phyloP scores from a whole-genome alignment of 73 alveolate species.

The Loxodes magnus region DNA sequence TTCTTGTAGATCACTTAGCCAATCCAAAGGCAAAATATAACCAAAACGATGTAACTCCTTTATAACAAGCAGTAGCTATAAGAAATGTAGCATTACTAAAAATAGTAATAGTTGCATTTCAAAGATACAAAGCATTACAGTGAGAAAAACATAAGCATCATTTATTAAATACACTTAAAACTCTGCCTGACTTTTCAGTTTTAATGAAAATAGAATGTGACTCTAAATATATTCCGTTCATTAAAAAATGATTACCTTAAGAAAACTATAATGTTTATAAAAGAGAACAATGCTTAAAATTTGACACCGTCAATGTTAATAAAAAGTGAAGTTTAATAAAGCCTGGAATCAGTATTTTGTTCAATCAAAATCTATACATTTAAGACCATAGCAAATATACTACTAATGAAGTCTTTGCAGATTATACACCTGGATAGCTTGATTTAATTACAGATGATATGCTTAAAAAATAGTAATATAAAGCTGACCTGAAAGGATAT shows the following conservation, averaged over 20 bases:
- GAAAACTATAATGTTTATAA: constrained; percentile 36
- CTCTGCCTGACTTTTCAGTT: constrained; percentile 34
- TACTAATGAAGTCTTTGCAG: too few species aligned
- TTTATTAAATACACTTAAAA: constrained; percentile 20
- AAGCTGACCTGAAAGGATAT: too few species aligned
- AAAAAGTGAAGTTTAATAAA: too few species aligned
- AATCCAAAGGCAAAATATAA: constrained; percentile 33
- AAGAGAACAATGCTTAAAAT: constrained; percentile 20
- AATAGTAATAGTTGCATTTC: constrained; percentile 1
- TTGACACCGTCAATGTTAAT: constrained; percentile 29
- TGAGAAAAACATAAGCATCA: constrained; percentile 17
- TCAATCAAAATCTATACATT: too few species aligned
- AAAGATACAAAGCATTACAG: constrained; percentile 2
- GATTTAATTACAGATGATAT: too few species aligned
- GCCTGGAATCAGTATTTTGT: too few species aligned
- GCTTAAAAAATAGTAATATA: too few species aligned
- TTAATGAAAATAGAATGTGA: constrained; percentile 37
- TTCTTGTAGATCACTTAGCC: constrained; percentile 44
- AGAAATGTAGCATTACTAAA: background rate
- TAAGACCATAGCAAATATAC: too few species aligned
- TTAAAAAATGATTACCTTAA: constrained; percentile 28
- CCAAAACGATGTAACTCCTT: background rate
- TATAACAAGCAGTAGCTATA: constrained; percentile 8
- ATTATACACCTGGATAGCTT: too few species aligned
- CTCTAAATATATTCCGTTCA: constrained; percentile 36